Evolutionary conservation across 176 grass and related monocot genomes (phyloP).

Genomic region (Raddia guianensis): DNA sequence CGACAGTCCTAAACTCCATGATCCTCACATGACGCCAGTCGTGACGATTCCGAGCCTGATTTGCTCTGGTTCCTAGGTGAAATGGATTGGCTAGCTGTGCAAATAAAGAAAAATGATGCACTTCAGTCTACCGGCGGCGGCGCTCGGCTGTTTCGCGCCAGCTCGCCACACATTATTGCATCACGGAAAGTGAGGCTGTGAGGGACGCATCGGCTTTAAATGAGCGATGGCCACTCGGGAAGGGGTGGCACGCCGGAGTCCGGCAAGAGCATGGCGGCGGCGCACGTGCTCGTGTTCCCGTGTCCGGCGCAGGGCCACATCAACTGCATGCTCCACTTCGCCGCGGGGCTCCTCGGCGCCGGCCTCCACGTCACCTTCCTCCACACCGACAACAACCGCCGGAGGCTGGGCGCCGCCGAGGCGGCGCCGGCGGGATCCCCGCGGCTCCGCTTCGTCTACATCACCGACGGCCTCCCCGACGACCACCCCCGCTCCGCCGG

Average conservation of each 20-base stretch:
- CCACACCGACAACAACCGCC: slow-evolving; percentile 40
- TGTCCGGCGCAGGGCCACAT: slow-evolving; percentile 54
- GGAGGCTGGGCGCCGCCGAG: neutral
- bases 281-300: slow-evolving; percentile 54
- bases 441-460: slow-evolving; percentile 41
- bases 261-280: neutral
- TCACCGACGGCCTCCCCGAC: slow-evolving; percentile 54
- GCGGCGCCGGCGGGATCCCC: neutral
- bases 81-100: too few relatives aligned
- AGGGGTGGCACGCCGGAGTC: neutral
- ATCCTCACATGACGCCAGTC: too few relatives aligned
- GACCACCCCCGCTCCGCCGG: slow-evolving; percentile 33
- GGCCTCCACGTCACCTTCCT: slow-evolving; percentile 60
- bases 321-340: slow-evolving; percentile 56
- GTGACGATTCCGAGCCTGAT: too few relatives aligned
- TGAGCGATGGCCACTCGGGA: too few relatives aligned
- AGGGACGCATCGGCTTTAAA: too few relatives aligned
- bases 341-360: slow-evolving; percentile 35
- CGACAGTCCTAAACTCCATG: too few relatives aligned
- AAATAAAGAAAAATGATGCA: too few relatives aligned
- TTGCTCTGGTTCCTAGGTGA: too few relatives aligned
- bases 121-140: too few relatives aligned
- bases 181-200: too few relatives aligned
- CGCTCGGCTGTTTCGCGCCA: too few relatives aligned
- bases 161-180: too few relatives aligned